Conservation (phyloP, 441 rosid species). For the Breynia disticha region DNA sequence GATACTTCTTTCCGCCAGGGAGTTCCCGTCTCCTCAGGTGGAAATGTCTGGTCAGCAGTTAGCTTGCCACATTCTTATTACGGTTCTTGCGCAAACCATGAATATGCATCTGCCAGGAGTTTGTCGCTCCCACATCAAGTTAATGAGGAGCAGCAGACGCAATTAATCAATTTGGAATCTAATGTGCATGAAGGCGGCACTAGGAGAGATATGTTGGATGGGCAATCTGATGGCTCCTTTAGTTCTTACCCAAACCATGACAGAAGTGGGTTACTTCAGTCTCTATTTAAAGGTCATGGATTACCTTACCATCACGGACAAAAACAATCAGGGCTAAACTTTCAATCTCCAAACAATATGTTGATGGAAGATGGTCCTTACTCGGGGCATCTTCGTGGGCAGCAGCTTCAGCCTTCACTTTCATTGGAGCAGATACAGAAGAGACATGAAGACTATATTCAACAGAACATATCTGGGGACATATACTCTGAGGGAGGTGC, state of each 20-base stretch:
- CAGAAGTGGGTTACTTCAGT: slow-evolving; percentile 77
- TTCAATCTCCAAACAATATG: slow-evolving; percentile 35
- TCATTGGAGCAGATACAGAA: slow-evolving; percentile 48
- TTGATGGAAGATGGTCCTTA: slow-evolving; percentile 44
- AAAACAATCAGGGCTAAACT: slow-evolving; percentile 39
- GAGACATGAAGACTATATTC: slow-evolving; percentile 46
- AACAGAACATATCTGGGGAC: slow-evolving; percentile 45
- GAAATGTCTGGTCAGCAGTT: slow-evolving; percentile 57
- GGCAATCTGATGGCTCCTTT: slow-evolving; percentile 48
- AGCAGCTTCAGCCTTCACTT: slow-evolving; percentile 41
- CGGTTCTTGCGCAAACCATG: slow-evolving; percentile 39
- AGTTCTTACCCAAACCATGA: slow-evolving; percentile 52
- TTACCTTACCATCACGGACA: slow-evolving; percentile 38
- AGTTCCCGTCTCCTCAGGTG: slow-evolving; percentile 37
- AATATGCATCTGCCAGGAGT: slow-evolving; percentile 36
- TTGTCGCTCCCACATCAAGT: slow-evolving; percentile 42
- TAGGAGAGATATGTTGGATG: slow-evolving; percentile 39
- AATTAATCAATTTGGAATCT: slow-evolving; percentile 48
- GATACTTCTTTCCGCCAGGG: slow-evolving; percentile 36
- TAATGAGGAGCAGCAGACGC: slow-evolving; percentile 33
- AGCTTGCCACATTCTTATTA: slow-evolving; percentile 39
- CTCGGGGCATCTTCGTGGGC: slow-evolving; percentile 42
- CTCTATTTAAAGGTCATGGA: slow-evolving; percentile 67
- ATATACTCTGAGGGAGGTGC: slow-evolving; percentile 48
- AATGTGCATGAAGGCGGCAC: slow-evolving; percentile 34